phyloP scores from a whole-genome alignment of 2,329 filamentous ascomycete species.

The Clarireedia hainanense region DNA sequence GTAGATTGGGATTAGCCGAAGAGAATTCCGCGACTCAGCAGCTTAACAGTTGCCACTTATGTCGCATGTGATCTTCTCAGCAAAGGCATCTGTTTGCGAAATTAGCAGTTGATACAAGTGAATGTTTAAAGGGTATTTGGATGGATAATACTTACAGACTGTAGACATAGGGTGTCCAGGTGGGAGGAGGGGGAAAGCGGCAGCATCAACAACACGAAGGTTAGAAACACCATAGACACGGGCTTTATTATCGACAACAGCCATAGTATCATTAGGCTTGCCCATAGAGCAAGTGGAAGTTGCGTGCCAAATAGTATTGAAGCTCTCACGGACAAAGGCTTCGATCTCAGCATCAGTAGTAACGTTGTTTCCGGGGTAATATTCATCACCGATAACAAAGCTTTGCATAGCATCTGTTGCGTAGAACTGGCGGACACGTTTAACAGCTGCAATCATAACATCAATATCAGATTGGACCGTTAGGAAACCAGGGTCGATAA shows the following conservation, averaged over 20 bases:
- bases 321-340: constrained; percentile 21
- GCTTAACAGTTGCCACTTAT: constrained; percentile 3
- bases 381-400: constrained; percentile 15
- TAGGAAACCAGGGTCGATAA: constrained; percentile 39
- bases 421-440: constrained; percentile 32
- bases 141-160: constrained; percentile 28
- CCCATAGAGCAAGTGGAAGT: constrained; percentile 52
- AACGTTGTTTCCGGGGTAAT: constrained; percentile 13
- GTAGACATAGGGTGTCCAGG: constrained; percentile 36
- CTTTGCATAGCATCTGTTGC: constrained; percentile 12
- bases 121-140: not conserved
- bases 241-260: constrained; percentile 19
- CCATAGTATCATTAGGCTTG: constrained; percentile 31
- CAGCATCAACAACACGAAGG: constrained; percentile 22
- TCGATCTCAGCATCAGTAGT: constrained; percentile 20
- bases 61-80: constrained; percentile 34
- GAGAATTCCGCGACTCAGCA: too few relatives aligned
- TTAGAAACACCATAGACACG: constrained; percentile 19
- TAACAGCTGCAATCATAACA: constrained; percentile 36
- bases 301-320: constrained; percentile 40
- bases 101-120: not conserved
- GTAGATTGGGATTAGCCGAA: too few relatives aligned
- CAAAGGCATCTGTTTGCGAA: constrained; percentile 31
- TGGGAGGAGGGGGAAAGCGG: constrained; percentile 23
- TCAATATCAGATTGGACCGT: constrained; percentile 36